phyloP scores from a whole-genome alignment of 352 stramenopile genomes.

The Phytophthora macrochlamydospora region DNA sequence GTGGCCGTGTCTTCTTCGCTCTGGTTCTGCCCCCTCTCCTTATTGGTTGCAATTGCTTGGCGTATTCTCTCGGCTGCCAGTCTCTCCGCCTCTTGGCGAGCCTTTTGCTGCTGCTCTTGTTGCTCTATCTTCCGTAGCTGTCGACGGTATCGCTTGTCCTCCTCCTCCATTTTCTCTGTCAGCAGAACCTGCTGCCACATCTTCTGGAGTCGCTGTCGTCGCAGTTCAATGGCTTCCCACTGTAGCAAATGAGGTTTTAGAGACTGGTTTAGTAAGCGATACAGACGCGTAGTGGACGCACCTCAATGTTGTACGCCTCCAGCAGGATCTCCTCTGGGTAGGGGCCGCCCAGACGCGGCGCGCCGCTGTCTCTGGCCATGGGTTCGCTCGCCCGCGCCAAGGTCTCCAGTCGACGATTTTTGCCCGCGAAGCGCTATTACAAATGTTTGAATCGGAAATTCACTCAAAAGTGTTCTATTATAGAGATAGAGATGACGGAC shows the following conservation, averaged over 20 bases:
- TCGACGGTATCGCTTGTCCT: conserved; percentile 47
- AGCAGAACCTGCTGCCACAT: conserved; percentile 57
- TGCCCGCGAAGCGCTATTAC: background rate
- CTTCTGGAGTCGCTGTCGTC: conserved; percentile 58
- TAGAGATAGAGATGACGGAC: conserved; percentile 1
- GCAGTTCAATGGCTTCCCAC: conserved; percentile 72
- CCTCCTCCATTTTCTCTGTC: conserved; percentile 54
- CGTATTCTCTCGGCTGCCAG: conserved; percentile 6
- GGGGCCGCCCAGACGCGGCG: conserved; percentile 5
- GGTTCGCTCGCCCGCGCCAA: background rate
- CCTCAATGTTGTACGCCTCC: conserved; percentile 67
- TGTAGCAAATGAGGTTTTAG: conserved; percentile 21
- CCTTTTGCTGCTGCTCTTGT: conserved; percentile 26
- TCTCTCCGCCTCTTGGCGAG: conserved; percentile 5
- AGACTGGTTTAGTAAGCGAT: background rate
- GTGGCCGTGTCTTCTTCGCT: conserved; percentile 12
- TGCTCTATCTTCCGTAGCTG: conserved; percentile 27
- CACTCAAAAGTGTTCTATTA: conserved; percentile 50
- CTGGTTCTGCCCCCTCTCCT: conserved; percentile 9
- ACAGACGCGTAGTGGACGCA: conserved; percentile 17
- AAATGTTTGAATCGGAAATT: conserved; percentile 16
- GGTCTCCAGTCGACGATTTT: conserved; percentile 3
- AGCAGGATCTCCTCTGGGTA: conserved; percentile 62
- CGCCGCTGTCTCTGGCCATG: conserved; percentile 32
- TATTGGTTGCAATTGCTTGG: background rate